Conservation (phyloP, 2,329 filamentous ascomycete genomes). For the Colletotrichum karsti region DNA sequence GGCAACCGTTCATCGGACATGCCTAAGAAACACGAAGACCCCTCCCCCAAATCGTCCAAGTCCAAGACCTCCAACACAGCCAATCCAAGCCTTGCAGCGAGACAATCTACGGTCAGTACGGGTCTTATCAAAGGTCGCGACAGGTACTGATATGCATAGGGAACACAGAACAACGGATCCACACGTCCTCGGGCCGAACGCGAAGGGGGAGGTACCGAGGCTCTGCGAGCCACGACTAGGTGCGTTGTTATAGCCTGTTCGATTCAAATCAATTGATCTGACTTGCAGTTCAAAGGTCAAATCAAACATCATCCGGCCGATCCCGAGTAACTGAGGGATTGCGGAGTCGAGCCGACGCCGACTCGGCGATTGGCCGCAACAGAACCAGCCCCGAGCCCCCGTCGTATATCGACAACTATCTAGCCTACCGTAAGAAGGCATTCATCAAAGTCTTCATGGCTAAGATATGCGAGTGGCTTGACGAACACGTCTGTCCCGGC, state of each 20-base stretch:
- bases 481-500: background rate
- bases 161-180: background rate
- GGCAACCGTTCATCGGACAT: conserved; percentile 14
- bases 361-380: background rate
- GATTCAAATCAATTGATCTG: too few relatives aligned
- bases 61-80: conserved; percentile 18
- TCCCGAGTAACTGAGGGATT: background rate
- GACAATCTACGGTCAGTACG: conserved; percentile 9
- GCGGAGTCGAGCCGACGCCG: background rate
- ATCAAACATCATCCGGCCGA: too few relatives aligned
- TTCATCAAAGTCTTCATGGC: conserved; percentile 24
- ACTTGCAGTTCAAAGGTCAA: too few relatives aligned
- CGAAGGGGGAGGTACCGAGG: conserved; percentile 4
- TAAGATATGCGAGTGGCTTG: conserved; percentile 10
- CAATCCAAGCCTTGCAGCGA: conserved; percentile 24
- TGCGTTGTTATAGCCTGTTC: too few relatives aligned
- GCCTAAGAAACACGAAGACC: conserved; percentile 11
- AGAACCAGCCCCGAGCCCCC: too few relatives aligned
- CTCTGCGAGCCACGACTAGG: background rate
- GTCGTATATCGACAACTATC: conserved; percentile 3
- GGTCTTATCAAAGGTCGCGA: accelerated
- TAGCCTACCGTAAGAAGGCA: conserved; percentile 1
- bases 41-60: conserved; percentile 1
- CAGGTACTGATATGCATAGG: background rate
- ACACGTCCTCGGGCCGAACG: background rate